Percentiles rank a stretch among this genome's conserved stretches.
Conservation (phyloP, 1,139 yeast species). For the Nadsonia starkeyi-henricii region DNA sequence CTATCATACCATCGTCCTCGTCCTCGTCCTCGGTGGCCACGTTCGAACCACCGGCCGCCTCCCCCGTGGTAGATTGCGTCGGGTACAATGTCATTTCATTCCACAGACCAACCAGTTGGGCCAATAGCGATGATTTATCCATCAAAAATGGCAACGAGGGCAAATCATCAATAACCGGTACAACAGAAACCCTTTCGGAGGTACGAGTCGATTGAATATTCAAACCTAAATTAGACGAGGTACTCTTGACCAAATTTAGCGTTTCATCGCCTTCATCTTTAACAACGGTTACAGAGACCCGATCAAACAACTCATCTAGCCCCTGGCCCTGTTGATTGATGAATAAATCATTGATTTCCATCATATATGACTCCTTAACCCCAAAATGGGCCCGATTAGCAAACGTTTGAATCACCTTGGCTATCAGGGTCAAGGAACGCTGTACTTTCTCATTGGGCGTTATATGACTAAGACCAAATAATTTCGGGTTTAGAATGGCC, state of each 20-base stretch:
- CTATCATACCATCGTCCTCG: background rate
- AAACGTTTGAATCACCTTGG: slow-evolving; percentile 69
- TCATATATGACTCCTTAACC: slow-evolving; percentile 71
- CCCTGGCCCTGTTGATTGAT: slow-evolving; percentile 44
- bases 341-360: slow-evolving; percentile 50
- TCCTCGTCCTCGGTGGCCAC: background rate
- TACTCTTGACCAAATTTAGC: slow-evolving; percentile 28
- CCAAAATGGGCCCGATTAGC: slow-evolving; percentile 68
- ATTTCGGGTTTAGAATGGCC: slow-evolving; percentile 75
- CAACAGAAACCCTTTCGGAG: too few relatives aligned
- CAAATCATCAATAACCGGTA: background rate
- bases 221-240: background rate
- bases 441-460: slow-evolving; percentile 63
- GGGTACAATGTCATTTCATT: background rate
- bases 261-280: slow-evolving; percentile 25
- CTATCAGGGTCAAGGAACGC: slow-evolving; percentile 63
- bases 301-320: slow-evolving; percentile 53
- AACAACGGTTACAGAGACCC: slow-evolving; percentile 32
- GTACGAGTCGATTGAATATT: too few relatives aligned
- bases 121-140: background rate
- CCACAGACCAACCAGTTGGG: background rate
- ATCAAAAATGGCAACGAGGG: background rate
- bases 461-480: slow-evolving; percentile 55
- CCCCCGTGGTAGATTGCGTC: too few relatives aligned
- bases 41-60: too few relatives aligned